These are phyloP conservation scores for Mariannaea elegans DNA, from an alignment of 2,329 filamentous ascomycete species.

Conservation along the genomic window DNA sequence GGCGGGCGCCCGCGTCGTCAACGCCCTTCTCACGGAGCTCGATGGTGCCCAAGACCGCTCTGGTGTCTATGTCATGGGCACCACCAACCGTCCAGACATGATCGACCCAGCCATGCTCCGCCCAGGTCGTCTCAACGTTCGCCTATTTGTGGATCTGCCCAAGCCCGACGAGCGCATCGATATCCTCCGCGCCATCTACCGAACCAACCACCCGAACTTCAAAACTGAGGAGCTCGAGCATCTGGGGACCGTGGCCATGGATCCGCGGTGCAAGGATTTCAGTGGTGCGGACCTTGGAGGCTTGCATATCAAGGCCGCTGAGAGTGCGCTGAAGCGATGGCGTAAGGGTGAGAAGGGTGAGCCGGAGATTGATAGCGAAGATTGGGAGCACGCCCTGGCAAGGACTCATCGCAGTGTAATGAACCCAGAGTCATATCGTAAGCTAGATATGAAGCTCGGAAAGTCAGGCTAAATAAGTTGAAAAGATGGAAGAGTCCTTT, in stretches of 20 bases:
- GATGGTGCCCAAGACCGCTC: constrained; percentile 83
- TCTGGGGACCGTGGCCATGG: constrained; percentile 72
- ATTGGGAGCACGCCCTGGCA: constrained; percentile 63
- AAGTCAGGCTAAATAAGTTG: constrained; percentile 10
- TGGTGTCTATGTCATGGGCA: constrained; percentile 93
- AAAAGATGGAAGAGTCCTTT: background rate
- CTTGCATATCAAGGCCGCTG: constrained; percentile 57
- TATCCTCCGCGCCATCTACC: constrained; percentile 77
- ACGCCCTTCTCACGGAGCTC: constrained; percentile 92
- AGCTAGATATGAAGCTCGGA: constrained; percentile 36
- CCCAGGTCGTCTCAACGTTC: constrained; percentile 86
- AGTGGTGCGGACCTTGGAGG: constrained; percentile 72
- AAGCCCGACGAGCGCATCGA: constrained; percentile 81
- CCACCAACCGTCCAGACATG: constrained; percentile 94
- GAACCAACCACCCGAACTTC: constrained; percentile 50
- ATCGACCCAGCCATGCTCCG: constrained; percentile 96
- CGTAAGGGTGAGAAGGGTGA: constrained; percentile 40
- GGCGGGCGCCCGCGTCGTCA: constrained; percentile 88
- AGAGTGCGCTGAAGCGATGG: constrained; percentile 56
- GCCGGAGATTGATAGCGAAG: constrained; percentile 46
- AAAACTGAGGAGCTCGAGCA: constrained; percentile 58
- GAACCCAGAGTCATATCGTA: constrained; percentile 55
- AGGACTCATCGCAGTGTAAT: constrained; percentile 61
- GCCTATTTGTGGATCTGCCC: constrained; percentile 90
- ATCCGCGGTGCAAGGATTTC: constrained; percentile 76